phyloP scores from a whole-genome alignment of 352 stramenopile genomes.

The Vaucheria bursata region DNA sequence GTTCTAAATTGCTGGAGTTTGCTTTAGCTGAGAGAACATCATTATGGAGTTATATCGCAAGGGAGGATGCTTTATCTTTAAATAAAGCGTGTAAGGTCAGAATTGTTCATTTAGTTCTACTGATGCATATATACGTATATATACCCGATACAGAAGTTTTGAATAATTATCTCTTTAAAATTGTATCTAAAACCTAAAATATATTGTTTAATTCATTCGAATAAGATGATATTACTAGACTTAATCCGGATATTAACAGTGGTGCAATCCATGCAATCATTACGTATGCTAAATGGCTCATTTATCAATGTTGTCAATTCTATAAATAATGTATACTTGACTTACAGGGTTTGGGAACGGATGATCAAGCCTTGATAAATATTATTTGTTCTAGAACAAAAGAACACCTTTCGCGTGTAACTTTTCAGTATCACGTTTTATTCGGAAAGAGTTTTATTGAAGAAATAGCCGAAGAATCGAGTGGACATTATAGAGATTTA shows the following conservation, averaged over 20 bases:
- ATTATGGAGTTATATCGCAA: not conserved
- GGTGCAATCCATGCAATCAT: too few relatives aligned
- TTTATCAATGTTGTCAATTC: too few relatives aligned
- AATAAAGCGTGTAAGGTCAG: not conserved
- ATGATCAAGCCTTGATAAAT: not conserved
- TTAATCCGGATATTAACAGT: too few relatives aligned
- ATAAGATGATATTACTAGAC: not conserved
- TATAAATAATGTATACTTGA: too few relatives aligned
- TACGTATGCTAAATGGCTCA: too few relatives aligned
- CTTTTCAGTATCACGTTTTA: constrained; percentile 21
- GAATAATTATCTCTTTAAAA: not conserved
- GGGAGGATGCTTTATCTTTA: not conserved
- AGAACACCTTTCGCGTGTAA: constrained; percentile 29
- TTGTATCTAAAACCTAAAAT: not conserved
- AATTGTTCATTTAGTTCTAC: not conserved
- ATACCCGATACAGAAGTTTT: not conserved
- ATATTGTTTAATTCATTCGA: not conserved
- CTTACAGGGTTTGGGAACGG: constrained; percentile 1
- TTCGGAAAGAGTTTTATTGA: constrained; percentile 23
- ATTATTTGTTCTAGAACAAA: constrained; percentile 35
- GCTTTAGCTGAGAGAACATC: not conserved
- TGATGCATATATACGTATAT: not conserved
- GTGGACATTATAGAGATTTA: constrained; percentile 16
- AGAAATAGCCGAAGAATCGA: constrained; percentile 25
- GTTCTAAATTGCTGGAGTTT: not conserved